phyloP scores from a whole-genome alignment of 2,329 filamentous ascomycete species.

The Penicillium griseofulvum region DNA sequence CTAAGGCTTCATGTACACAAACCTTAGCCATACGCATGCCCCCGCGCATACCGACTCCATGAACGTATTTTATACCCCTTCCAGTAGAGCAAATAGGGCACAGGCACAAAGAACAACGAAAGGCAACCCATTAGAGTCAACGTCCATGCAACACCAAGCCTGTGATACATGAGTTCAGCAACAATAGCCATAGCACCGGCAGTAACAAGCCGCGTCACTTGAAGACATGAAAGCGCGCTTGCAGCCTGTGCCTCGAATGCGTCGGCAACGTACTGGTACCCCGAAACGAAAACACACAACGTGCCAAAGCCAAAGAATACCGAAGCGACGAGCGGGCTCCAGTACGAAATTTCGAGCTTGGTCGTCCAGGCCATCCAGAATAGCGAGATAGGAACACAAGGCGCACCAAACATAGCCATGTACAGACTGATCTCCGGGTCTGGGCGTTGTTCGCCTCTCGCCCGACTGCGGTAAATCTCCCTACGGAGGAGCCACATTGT shows the following conservation, averaged over 20 bases:
- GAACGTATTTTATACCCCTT: slow-evolving; percentile 15
- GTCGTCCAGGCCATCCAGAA: slow-evolving; percentile 61
- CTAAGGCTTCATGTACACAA: neutral
- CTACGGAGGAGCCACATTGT: slow-evolving; percentile 46
- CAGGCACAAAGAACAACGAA: slow-evolving; percentile 38
- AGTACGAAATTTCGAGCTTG: slow-evolving; percentile 46
- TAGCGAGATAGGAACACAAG: slow-evolving; percentile 51
- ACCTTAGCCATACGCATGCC: neutral
- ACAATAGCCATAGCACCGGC: slow-evolving; percentile 37
- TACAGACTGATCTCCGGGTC: slow-evolving; percentile 56
- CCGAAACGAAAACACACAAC: slow-evolving; percentile 50
- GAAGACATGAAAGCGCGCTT: slow-evolving; percentile 44
- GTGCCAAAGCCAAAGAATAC: slow-evolving; percentile 53
- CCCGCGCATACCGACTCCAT: slow-evolving; percentile 14
- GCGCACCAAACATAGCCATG: slow-evolving; percentile 52
- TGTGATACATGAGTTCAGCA: slow-evolving; percentile 38
- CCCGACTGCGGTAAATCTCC: slow-evolving; percentile 44
- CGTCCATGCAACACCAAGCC: slow-evolving; percentile 41
- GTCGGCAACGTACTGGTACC: slow-evolving; percentile 58
- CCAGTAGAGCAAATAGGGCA: slow-evolving; percentile 46
- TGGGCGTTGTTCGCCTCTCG: slow-evolving; percentile 39
- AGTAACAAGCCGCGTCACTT: slow-evolving; percentile 40
- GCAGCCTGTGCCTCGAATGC: slow-evolving; percentile 54
- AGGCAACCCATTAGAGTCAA: slow-evolving; percentile 42
- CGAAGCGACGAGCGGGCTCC: slow-evolving; percentile 50